Base-by-base conservation (phyloP, 352 stramenopile genomes). In the Pythium guiyangense region DNA sequence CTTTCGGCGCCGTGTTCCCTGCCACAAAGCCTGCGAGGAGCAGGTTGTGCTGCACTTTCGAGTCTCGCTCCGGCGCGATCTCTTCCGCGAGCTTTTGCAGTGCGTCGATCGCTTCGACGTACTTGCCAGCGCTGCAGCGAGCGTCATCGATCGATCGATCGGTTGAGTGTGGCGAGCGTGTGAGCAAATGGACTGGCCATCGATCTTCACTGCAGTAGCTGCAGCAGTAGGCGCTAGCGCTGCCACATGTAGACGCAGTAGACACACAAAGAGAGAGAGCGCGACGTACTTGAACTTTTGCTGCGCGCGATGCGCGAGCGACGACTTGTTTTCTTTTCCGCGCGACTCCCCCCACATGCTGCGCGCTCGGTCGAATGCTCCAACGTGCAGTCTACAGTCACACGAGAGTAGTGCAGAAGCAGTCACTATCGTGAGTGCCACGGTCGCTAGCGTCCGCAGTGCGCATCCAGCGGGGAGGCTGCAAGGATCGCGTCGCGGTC, bases 231-330 rank as follows among this genome's bases (percentile, higher is more conserved):
- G 15, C 42, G n/a, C 12, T 29, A 55, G 2, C 49, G 20, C 11
- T 1, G 11, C 40, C 12, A 44, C 5, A 6, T 8, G 18, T 14
- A n/a, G n/a, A 6, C 39, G 39, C 34, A 39, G 20, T n/a, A 12
- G 18, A 12, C 18, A 45, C 43, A 42, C 9, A 20, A 25, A 46
- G 6, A n/a, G 12, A 25, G 3, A n/a, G n/a, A n/a, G n/a, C n/a
- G n/a, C n/a, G n/a, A 79, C 82, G 47, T 60, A 92, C 82, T 93
- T 93, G 75, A 87, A 93, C 63, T 93, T 93, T 63, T 91, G 84
- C 71, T 93, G 84, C 31, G 84, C 84, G 52, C 84, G 84, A 65
- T 93, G 84, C 62, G 79, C 85, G 55, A 93, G 71, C 70, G 84
- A 93, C 48, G 80, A 88, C 71, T 91, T 93, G 73, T 90, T 93